Conservation (phyloP, 1,284 basidiomycete species). For the Cryptococcus hybrid region DNA sequence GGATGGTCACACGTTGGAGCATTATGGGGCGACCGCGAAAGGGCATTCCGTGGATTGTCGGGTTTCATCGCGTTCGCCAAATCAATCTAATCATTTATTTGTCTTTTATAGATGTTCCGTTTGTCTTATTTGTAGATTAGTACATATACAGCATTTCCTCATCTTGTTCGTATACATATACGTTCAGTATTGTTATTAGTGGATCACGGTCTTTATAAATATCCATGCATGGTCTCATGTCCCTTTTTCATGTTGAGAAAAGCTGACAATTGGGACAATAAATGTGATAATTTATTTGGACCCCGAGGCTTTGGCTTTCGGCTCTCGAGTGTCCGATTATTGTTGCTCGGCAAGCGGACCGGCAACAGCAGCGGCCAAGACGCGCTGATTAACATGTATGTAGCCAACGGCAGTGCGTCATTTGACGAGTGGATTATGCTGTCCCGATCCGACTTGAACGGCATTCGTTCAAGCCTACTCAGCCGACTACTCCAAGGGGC, state of each 20-base stretch:
- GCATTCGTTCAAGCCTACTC: neutral
- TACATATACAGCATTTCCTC: neutral
- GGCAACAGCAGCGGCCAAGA: neutral
- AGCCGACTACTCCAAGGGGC: neutral
- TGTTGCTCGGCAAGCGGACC: neutral
- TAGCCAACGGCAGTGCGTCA: no score
- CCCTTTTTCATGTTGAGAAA: no score
- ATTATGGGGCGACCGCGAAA: conserved; percentile 45
- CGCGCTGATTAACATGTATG: no score
- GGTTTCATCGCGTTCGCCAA: conserved; percentile 41
- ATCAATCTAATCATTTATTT: conserved; percentile 21
- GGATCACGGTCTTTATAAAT: no score
- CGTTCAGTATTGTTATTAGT: no score
- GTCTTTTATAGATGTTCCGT: neutral
- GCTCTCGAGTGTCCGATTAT: neutral
- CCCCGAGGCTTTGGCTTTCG: no score
- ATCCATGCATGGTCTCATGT: no score
- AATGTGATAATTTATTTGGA: no score
- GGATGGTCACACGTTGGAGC: conserved; percentile 53
- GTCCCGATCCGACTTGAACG: neutral
- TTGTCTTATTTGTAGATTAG: conserved; percentile 1
- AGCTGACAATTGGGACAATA: no score
- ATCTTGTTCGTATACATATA: neutral
- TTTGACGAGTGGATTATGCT: no score
- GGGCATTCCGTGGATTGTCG: conserved; percentile 43